A percentile compares a stretch with the other conserved stretches of the same genome.
Evolutionary conservation across 768 basidiomycete species (phyloP).

Genomic region (Suillus plorans): DNA sequence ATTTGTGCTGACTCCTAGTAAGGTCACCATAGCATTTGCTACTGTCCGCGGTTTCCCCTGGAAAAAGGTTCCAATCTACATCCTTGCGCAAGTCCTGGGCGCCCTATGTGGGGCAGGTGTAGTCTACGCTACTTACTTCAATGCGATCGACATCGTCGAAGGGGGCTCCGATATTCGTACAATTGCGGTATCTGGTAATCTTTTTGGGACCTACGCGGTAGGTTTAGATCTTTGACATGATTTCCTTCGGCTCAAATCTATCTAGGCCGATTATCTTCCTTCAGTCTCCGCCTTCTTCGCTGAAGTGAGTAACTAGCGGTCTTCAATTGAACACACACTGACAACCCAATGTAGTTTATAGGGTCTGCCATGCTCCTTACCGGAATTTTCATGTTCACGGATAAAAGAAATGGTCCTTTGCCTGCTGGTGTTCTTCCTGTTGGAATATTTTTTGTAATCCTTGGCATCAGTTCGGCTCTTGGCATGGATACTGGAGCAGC

Average conservation of each 20-base stretch:
- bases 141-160: conserved; percentile 58
- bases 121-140: conserved; percentile 57
- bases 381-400: conserved; percentile 51
- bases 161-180: conserved; percentile 49
- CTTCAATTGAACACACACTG: not conserved
- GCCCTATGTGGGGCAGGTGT: conserved; percentile 50
- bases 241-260: conserved; percentile 1
- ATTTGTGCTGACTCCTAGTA: not conserved
- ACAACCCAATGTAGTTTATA: conserved; percentile 37
- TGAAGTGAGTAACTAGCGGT: conserved; percentile 24
- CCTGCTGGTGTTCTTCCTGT: conserved; percentile 51
- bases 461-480: conserved; percentile 51
- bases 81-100: conserved; percentile 56
- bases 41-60: conserved; percentile 70
- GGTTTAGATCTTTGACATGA: conserved; percentile 13
- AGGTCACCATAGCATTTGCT: conserved; percentile 65
- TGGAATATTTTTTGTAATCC: conserved; percentile 48
- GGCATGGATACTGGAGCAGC: conserved; percentile 62
- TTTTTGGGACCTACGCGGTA: conserved; percentile 59
- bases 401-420: conserved; percentile 47
- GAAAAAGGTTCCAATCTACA: conserved; percentile 69
- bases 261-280: conserved; percentile 34
- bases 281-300: conserved; percentile 41
- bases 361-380: conserved; percentile 49
- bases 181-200: conserved; percentile 43